phyloP scores from a whole-genome alignment of 768 basidiomycete genomes.

The Lentinula sp. region DNA sequence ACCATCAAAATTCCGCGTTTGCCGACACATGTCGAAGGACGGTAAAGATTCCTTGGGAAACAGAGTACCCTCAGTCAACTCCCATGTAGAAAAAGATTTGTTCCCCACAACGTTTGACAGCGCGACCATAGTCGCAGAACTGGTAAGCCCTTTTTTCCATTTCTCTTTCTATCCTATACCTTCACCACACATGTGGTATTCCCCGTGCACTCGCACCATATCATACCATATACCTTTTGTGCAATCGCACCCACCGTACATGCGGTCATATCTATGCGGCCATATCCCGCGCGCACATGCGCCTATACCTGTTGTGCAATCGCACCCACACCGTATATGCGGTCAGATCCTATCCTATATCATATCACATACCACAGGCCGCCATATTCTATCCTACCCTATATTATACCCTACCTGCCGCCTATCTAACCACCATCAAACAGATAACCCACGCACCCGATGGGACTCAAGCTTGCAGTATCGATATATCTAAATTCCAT shows the following conservation, averaged over 20 bases:
- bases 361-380: too few relatives aligned
- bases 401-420: too few relatives aligned
- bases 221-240: conserved; percentile 9
- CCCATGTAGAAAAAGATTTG: background rate
- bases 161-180: background rate
- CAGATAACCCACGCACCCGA: too few relatives aligned
- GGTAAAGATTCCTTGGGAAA: too few relatives aligned
- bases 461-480: background rate
- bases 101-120: conserved; percentile 5
- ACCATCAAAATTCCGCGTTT: conserved; percentile 6
- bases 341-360: too few relatives aligned
- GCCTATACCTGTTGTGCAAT: too few relatives aligned
- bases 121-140: conserved; percentile 2
- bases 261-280: too few relatives aligned
- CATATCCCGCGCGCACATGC: too few relatives aligned
- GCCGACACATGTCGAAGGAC: conserved; percentile 9
- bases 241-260: conserved; percentile 12
- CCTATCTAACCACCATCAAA: too few relatives aligned
- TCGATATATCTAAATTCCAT: conserved; percentile 6
- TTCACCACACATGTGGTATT: background rate
- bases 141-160: conserved; percentile 8
- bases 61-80: conserved; percentile 1
- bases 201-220: conserved; percentile 3
- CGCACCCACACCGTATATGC: too few relatives aligned
- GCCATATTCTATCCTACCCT: too few relatives aligned